Conservation (phyloP, 129 eudicot species). For the Pseudognaphalium luteoalbum region DNA sequence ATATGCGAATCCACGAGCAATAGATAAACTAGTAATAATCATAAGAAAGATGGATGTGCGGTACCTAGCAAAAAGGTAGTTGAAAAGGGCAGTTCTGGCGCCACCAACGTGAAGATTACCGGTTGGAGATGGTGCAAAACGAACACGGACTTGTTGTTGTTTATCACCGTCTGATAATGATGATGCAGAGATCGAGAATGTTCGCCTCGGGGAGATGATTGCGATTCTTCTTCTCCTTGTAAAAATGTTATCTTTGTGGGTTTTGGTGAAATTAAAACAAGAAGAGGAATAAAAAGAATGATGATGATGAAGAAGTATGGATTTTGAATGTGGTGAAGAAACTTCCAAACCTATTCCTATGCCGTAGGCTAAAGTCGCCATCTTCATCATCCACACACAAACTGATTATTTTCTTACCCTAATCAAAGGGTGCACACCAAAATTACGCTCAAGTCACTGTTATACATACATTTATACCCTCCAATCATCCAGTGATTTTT, state of each 20-base stretch:
- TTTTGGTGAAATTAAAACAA: neutral
- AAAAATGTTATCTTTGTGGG: neutral
- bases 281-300: constrained; percentile 20
- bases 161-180: neutral
- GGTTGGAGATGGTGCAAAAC: constrained; percentile 96
- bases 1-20: neutral
- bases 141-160: constrained; percentile 61
- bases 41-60: neutral
- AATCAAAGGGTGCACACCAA: no score
- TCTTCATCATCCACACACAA: constrained; percentile 23
- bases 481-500: no score
- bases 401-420: neutral
- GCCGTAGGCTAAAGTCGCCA: constrained; percentile 34
- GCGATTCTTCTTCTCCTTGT: constrained; percentile 14
- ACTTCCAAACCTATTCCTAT: constrained; percentile 4
- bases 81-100: constrained; percentile 26
- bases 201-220: constrained; percentile 17
- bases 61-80: constrained; percentile 70
- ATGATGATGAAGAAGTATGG: constrained; percentile 35
- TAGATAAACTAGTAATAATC: neutral
- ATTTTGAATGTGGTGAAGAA: constrained; percentile 20
- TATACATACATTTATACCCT: no score
- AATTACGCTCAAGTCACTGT: no score
- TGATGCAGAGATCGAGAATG: constrained; percentile 48
- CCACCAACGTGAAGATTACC: constrained; percentile 91